Evolutionary conservation across 1,139 yeast genomes (phyloP), one percentile per base, ranked within the genome.

Genomic region (Saccharomycopsis hybrid): DNA sequence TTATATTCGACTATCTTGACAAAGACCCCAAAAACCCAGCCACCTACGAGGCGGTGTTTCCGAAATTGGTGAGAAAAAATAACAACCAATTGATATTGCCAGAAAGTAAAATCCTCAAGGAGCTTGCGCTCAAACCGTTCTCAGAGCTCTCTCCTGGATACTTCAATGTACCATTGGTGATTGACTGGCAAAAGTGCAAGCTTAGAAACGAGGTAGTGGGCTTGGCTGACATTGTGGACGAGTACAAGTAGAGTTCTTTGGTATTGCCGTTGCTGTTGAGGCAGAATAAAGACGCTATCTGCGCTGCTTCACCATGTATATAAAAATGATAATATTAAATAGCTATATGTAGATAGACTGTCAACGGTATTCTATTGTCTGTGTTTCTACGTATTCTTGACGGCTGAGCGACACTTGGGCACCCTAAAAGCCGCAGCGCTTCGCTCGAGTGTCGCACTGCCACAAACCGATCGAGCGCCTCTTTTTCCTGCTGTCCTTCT

Each of bases 131-230:
- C 33, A 46, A 47, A 30, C 51, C 53, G 9, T 37, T 52, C 13
- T 18, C 25, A 28, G 46, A 48, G 30, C 5, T 50, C 8, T n/a
- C 32, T 3, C 11, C n/a, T 3, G 49, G 41, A 8, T 18, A n/a
- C 11, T 51, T 51, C 28, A 31, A 35, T 11, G 32, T 31, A 2
- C 55, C 55, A 5, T 47, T 52, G 18, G 51, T 52, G 2, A 53
- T 52, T 7, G 55, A 52, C 30, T 52, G 55, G 55, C 46, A 25
- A 36, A 50, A 52, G 13, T 18, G 48, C n/a, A 28, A 9, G 25
- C 32, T 52, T 24, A 36, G 44, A 24, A 49, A 40, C 43, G 44
- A 46, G 8, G 25, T 38, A 8, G 38, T 46, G 32, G 48, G 31
- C 9, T 39, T 44, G 3, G 44, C 43, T 4, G 47, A 50, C 9